Evolutionary conservation across 306 rosid genomes (phyloP), one percentile per base, ranked within the genome.

Genomic region (Prunus armeniaca): DNA sequence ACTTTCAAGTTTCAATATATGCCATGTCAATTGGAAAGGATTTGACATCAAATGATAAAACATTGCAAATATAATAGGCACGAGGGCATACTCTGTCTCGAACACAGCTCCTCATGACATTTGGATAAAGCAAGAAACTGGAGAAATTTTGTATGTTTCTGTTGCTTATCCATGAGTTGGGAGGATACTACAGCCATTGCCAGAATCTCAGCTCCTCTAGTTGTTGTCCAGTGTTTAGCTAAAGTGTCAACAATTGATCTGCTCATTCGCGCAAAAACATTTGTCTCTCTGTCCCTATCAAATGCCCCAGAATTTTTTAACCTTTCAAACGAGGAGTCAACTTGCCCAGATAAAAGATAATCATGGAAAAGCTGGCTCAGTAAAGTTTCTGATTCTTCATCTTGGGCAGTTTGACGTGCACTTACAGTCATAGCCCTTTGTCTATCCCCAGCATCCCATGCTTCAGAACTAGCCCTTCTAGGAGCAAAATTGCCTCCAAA

Each of bases 141-240:
- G 75, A 94, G 98, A 85, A 91, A 92, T 65, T 89, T 90, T 65
- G 84, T 83, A 80, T 87, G 98, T 75, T 90, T 94, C 87, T 89
- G 93, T 80, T 90, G 96, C 81, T 94, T 94, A 80, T 94, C 98
- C 72, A 84, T 54, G 75, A 94, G 96, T 80, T 94, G 98, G 84
- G 89, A 73, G n/a, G 91, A 89, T 71, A 95, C 93, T 73, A 87
- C 86, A 66, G 96, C 90, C 98, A 92, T 89, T 52, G 97, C 89
- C 89, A 95, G 80, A 92, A 95, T 89, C 93, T 95, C 97, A 25
- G 97, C 98, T 77, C 96, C 98, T 82, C 97, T 85, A 47, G 95
- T 95, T 79, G 96, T 92, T 72, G 98, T 95, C 98, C 98, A 95
- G 80, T 95, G 98, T 84, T 95, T 95, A 52, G 98, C 98, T 84